Evolutionary conservation across 164 flowering plant species (phyloP), one percentile per base, ranked within the genome.

Genomic region (Malania oleifera): DNA sequence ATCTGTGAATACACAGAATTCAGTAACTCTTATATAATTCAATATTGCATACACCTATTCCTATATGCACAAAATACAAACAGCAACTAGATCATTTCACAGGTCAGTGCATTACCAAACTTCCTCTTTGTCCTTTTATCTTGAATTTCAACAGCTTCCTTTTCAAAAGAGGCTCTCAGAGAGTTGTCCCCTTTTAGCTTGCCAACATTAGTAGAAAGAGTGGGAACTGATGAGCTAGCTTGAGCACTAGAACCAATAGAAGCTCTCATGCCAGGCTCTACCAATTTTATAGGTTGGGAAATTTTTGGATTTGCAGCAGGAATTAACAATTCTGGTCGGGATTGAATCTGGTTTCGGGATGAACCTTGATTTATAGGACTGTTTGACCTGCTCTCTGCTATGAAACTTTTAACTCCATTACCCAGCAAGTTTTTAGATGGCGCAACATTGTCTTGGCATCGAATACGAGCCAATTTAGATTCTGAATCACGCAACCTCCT

Each of bases 51-150:
- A 18, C 57, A 39, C 1, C 20, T 1, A 46, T 22, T 6, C 9
- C 37, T 10, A 43, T 22, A 37, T 34, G 45, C 29, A 59, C 28
- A 54, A 6, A 1, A 25, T 2, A 13, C 28, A 62, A 45, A 8
- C 15, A 40, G 27, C 27, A n/a, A 50, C 15, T 25, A 60, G 53
- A 31, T 28, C 27, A 46, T n/a, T 37, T 27, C 56, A 43, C 8
- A 35, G 27, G 41, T 25, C 5, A 29, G 37, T 35, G n/a, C 22
- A 53, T 67, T 78, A 91, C 96, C 92, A 46, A 73, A 57, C 64
- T 91, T 91, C 78, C 87, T 74, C 63, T 82, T 86, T 56, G 80
- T 67, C 44, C 72, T 80, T 66, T 70, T 84, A 38, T 67, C 73
- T 51, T 67, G 82, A 51, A 23, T 53, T 61, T 70, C 71, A 34